A percentile compares a stretch with the other conserved stretches of the same genome.
Conservation (phyloP, 805 yeast genomes). For the Teunomyces gatunensis region DNA sequence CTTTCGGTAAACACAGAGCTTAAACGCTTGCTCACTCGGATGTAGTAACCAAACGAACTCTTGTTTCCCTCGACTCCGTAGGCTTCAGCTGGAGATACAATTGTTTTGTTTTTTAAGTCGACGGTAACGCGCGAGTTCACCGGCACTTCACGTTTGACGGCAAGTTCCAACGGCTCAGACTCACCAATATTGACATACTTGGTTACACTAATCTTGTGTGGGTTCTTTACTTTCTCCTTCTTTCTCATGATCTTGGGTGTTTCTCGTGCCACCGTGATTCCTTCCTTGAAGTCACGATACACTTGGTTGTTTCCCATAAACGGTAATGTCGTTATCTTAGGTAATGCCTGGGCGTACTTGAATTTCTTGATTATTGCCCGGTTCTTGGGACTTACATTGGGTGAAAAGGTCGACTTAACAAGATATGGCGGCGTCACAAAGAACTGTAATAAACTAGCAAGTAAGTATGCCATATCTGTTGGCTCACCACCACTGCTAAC, state of each 20-base stretch:
- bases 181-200: constrained; percentile 77
- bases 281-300: constrained; percentile 53
- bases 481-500: constrained; percentile 12
- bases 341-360: constrained; percentile 64
- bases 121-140: constrained; percentile 79
- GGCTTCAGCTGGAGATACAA: constrained; percentile 71
- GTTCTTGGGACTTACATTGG: constrained; percentile 17
- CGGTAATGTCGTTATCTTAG: constrained; percentile 71
- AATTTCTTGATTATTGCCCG: constrained; percentile 44
- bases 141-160: constrained; percentile 58
- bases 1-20: constrained; percentile 70
- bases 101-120: constrained; percentile 54
- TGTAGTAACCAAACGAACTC: constrained; percentile 68
- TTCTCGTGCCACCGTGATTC: constrained; percentile 50
- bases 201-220: constrained; percentile 51
- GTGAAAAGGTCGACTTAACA: constrained; percentile 56
- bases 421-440: constrained; percentile 85
- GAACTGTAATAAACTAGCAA: constrained; percentile 72
- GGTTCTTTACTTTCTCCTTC: constrained; percentile 38
- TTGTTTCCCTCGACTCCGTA: constrained; percentile 62
- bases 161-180: constrained; percentile 54
- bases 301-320: constrained; percentile 54
- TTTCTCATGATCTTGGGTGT: constrained; percentile 34
- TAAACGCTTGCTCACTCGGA: constrained; percentile 62
- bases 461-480: constrained; percentile 43